Conservation (phyloP, 2,329 filamentous ascomycete species). For the Pestalotiopsis sp. region DNA sequence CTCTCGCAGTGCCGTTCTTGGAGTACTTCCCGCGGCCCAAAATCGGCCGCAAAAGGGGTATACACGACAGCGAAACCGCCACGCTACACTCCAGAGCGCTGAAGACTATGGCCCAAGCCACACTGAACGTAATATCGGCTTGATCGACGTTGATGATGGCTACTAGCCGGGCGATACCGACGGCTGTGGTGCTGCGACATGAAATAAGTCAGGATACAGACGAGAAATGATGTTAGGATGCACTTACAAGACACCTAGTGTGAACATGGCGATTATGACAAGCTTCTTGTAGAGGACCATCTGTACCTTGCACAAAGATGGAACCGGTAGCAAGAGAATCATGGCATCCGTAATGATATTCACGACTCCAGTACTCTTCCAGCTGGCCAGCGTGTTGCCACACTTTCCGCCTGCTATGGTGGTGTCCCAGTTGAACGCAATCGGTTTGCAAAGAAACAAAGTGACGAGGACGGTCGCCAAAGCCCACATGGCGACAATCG, state of each 20-base stretch:
- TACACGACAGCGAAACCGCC: conserved; percentile 11
- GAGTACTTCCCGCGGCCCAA: not conserved
- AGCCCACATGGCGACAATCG: not conserved
- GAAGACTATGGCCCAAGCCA: not conserved
- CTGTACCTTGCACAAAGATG: conserved; percentile 6
- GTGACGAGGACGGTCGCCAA: not conserved
- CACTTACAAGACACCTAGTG: conserved; percentile 12
- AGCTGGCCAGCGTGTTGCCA: not conserved
- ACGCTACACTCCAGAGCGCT: conserved; percentile 7
- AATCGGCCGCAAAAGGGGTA: conserved; percentile 12
- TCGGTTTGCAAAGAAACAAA: conserved; percentile 14
- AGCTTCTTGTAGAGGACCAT: not conserved
- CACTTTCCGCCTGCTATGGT: not conserved
- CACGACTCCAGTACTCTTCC: not conserved
- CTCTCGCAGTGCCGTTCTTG: not conserved
- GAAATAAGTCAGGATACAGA: not conserved
- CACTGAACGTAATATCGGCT: conserved; percentile 4
- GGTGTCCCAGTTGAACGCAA: not conserved
- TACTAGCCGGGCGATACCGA: not conserved
- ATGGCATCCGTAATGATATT: conserved; percentile 14
- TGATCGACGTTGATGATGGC: not conserved
- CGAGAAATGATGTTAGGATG: not conserved
- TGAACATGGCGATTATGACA: not conserved
- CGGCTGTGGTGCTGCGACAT: not conserved
- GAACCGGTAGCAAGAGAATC: conserved; percentile 9